These are phyloP conservation scores for Vicia sativa DNA, from an alignment of 306 rosid genomes.

Conservation along the genomic window DNA sequence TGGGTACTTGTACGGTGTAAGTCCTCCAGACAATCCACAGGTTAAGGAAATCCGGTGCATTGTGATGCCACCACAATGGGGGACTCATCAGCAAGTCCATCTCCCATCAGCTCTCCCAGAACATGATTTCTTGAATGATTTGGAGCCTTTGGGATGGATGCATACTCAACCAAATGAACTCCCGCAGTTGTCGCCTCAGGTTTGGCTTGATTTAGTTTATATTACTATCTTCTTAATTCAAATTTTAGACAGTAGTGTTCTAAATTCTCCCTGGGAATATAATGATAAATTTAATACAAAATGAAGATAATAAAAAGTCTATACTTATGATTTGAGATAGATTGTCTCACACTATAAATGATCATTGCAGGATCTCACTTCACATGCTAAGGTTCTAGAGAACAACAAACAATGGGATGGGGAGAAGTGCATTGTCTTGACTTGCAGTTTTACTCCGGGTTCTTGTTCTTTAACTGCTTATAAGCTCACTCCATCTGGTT, in stretches of 20 bases:
- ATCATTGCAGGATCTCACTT: conserved; percentile 81
- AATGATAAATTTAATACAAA: no score
- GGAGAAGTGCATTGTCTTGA: conserved; percentile 87
- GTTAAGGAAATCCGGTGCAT: conserved; percentile 97
- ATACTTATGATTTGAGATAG: background rate
- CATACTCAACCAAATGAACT: conserved; percentile 99
- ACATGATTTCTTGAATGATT: conserved; percentile 92
- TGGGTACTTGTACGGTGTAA: conserved; percentile 92
- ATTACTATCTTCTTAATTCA: background rate
- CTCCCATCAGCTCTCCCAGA: conserved; percentile 95
- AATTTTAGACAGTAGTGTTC: no score
- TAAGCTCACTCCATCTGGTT: conserved; percentile 94
- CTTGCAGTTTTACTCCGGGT: conserved; percentile 99
- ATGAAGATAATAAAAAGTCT: background rate
- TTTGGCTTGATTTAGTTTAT: conserved; percentile 29
- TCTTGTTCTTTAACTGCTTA: conserved; percentile 96
- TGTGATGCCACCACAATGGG: conserved; percentile 98
- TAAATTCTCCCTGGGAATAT: no score
- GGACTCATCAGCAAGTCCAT: conserved; percentile 97
- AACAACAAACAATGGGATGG: conserved; percentile 99
- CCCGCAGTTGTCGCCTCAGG: conserved; percentile 98
- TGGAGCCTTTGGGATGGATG: conserved; percentile 99
- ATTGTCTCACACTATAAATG: conserved; percentile 28
- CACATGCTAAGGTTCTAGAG: conserved; percentile 92
- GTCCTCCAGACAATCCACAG: conserved; percentile 99